Base-by-base conservation (phyloP, 495 filamentous ascomycete genomes). In the Eremomyces bilateralis region DNA sequence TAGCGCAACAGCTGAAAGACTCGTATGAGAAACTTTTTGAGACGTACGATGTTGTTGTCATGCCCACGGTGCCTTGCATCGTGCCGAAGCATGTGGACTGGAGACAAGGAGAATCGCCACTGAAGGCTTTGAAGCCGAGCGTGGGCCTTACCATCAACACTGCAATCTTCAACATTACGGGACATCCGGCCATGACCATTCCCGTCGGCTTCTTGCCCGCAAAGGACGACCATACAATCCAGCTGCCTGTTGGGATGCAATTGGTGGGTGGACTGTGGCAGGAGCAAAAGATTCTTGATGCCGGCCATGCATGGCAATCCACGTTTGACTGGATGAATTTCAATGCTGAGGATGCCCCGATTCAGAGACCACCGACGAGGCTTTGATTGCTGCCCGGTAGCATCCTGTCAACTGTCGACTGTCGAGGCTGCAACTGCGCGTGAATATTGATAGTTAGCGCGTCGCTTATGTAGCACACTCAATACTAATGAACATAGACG, bases 151-250 rank as follows among this genome's bases (percentile, higher is more conserved):
- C 62, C 1, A 56, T 55, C n/a, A 72, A 73, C 39, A 73, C 67
- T 4, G 59, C 60, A 21, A 52, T 60, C 10, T 70, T 71, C 39
- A 64, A 74, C 50, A 51, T 57, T 15, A 64, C 65, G 0, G 68
- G 68, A 0, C 69, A 71, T 46, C 68, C 69, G 0, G 66, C 63
- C 0, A 39, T 75, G 32, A 60, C 60, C 1, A 51, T 73, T 15
- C 70, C 69, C 0, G 52, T 67, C 29, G 67, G 67, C 0, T 59
- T 64, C 39, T 52, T 57, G 3, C 46, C 54, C 1, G 54, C 60
- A 0, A 47, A 46, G 28, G 62, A 63, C 5, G 25, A 21, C 10
- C 25, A 21, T 11, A 40, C 44, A 2, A 42, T 67, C n/a, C 56
- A 54, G 43, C 40, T 71, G 29, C 68, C 67, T 2, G 62, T 63